Evolutionary conservation across 306 rosid genomes (phyloP).

Genomic region (Erythrophleum fordii): DNA sequence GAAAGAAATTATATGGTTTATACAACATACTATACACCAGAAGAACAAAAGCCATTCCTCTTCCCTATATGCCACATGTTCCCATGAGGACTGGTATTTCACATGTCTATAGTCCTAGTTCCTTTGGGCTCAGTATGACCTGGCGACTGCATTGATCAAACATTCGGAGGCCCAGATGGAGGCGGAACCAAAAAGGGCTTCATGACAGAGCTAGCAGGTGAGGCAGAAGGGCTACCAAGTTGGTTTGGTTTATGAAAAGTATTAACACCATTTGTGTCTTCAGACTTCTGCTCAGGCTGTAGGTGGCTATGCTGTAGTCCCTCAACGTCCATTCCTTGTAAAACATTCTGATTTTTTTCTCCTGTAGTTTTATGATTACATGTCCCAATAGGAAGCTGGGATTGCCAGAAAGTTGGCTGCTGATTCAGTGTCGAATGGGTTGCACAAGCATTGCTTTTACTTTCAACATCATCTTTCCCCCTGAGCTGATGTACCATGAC

Average conservation of each 20-base stretch:
- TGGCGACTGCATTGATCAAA: constrained; percentile 43
- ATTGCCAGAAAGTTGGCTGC: constrained; percentile 60
- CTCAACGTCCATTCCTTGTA: constrained; percentile 64
- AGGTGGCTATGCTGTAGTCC: constrained; percentile 45
- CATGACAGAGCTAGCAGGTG: constrained; percentile 42
- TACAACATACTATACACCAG: constrained; percentile 10
- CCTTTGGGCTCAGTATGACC: constrained; percentile 44
- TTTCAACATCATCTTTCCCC: constrained; percentile 62
- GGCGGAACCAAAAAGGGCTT: constrained; percentile 51
- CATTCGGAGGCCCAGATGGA: constrained; percentile 52
- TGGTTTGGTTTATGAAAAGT: constrained; percentile 51
- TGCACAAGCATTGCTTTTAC: constrained; percentile 51
- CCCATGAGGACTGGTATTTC: constrained; percentile 4
- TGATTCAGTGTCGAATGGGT: constrained; percentile 48
- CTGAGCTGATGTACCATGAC: constrained; percentile 53
- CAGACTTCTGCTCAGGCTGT: constrained; percentile 54
- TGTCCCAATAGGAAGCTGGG: constrained; percentile 54
- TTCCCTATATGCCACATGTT: background rate
- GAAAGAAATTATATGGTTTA: constrained; percentile 24
- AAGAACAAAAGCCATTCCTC: constrained; percentile 16
- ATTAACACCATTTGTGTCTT: constrained; percentile 43
- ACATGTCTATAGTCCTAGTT: background rate
- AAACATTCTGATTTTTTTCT: constrained; percentile 45
- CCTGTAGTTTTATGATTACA: constrained; percentile 37
- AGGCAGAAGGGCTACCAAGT: constrained; percentile 49